phyloP scores from a whole-genome alignment of 345 rosid species.

The Conringia planisiliqua region DNA sequence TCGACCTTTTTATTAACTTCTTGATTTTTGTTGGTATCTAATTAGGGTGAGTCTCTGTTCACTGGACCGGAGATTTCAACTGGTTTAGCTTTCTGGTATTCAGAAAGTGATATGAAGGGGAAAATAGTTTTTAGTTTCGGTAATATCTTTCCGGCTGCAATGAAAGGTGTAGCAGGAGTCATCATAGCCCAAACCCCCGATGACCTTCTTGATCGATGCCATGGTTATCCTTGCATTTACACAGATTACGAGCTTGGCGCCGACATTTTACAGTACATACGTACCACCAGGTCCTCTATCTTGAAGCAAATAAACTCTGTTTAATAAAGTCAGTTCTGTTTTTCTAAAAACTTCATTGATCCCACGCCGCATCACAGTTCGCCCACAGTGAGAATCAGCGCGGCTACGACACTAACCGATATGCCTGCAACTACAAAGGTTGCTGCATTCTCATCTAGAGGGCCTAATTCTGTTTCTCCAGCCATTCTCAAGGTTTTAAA shows the following conservation, averaged over 20 bases:
- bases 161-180: conserved; percentile 26
- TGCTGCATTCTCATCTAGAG: conserved; percentile 43
- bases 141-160: neutral
- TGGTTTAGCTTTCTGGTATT: neutral
- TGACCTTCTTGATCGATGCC: neutral
- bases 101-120: neutral
- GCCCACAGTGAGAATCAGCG: conserved; percentile 33
- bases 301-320: neutral
- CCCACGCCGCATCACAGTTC: conserved; percentile 23
- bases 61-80: conserved; percentile 28
- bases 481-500: conserved; percentile 54
- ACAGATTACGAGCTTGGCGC: conserved; percentile 33
- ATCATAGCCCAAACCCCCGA: conserved; percentile 23
- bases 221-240: neutral
- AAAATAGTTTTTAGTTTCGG: conserved; percentile 16
- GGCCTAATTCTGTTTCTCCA: conserved; percentile 52
- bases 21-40: conserved; percentile 2
- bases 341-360: conserved; percentile 16
- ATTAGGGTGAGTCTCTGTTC: conserved; percentile 34
- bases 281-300: conserved; percentile 28
- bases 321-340: conserved; percentile 18
- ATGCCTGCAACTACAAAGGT: conserved; percentile 29
- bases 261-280: conserved; percentile 33
- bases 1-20: neutral
- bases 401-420: conserved; percentile 32